These are phyloP conservation scores for Exutisphaerella laricina DNA, from an alignment of 2,329 filamentous ascomycete genomes.

Conservation along the genomic window DNA sequence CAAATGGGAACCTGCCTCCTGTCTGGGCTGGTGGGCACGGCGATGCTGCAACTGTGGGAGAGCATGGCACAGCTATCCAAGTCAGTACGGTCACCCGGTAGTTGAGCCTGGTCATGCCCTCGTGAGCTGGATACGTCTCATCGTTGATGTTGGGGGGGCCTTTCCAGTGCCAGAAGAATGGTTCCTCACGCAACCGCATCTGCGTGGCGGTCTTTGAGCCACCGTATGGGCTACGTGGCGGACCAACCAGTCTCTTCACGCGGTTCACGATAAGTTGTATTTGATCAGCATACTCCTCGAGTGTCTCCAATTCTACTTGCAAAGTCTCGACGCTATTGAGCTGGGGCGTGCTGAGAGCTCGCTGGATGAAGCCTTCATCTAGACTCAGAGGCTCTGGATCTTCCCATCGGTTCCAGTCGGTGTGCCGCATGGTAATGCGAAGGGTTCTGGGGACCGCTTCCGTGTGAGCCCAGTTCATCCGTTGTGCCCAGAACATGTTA, in stretches of 20 bases:
- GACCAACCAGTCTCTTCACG: constrained; percentile 24
- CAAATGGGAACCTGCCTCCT: neutral
- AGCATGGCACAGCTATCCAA: constrained; percentile 24
- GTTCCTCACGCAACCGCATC: constrained; percentile 13
- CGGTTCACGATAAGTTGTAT: constrained; percentile 41
- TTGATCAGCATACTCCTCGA: constrained; percentile 43
- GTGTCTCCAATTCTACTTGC: constrained; percentile 41
- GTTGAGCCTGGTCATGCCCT: constrained; percentile 37
- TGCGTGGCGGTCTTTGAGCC: constrained; percentile 3
- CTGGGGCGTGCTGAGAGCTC: constrained; percentile 22
- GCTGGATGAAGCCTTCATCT: constrained; percentile 22
- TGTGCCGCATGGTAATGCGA: constrained; percentile 33
- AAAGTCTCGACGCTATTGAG: constrained; percentile 26
- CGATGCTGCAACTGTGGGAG: neutral
- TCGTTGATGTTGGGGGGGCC: constrained; percentile 42
- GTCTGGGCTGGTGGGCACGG: neutral
- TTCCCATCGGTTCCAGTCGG: constrained; percentile 38
- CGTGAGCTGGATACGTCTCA: constrained; percentile 41
- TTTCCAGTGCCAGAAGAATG: constrained; percentile 38
- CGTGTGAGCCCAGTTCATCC: neutral
- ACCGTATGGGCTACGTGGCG: constrained; percentile 2
- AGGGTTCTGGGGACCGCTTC: constrained; percentile 9
- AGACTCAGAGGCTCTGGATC: constrained; percentile 25
- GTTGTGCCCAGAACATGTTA: constrained; percentile 8
- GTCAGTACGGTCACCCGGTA: constrained; percentile 43